Evolutionary conservation across 495 filamentous ascomycete genomes (phyloP), one percentile per base, ranked within the genome.

Genomic region (Bombardia bombarda): DNA sequence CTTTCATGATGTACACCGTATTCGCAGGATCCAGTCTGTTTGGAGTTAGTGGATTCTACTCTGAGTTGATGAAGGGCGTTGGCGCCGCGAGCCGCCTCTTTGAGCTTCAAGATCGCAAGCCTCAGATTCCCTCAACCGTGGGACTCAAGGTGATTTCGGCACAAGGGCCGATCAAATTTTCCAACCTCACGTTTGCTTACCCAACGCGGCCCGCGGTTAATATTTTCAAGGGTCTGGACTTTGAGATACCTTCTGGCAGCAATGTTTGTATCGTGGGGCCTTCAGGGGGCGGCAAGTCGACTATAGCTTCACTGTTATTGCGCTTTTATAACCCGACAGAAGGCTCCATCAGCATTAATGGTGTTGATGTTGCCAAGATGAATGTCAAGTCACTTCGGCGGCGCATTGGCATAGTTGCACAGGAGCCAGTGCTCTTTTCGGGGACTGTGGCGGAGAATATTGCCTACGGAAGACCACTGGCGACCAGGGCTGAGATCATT

Each of bases 261-360:
- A 99, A 96, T 57, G 84, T 99, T 43, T 94, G 92, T 20, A 90
- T 99, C 50, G 93, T 97, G 37, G 92, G 93, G 5, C 90, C 92
- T 4, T 90, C 84, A 3, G 92, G 92, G 33, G 92, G 89, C 35
- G 92, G 92, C 32, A 98, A 98, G 65, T 90, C 84, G 0, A 98
- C 93, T 1, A 92, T 98, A 31, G 88, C 84, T 3, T 86, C 85
- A 2, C 67, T 98, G 17, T 64, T 98, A 2, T 69, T 97, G 22
- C 79, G 93, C 28, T 99, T 97, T 66, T 99, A 99, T 55, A 78
- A 78, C 43, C 87, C 89, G 7, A 87, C 77, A 0, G 54, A 64
- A 12, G 92, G 92, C n/a, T 62, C 66, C 2, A 88, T 99, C 43
- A 75, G 72, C 31, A 90, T 99, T 50, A 82, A 90, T 35, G 89